Percentiles rank a stretch among this genome's conserved stretches.
phyloP scores from a whole-genome alignment of 2,329 filamentous ascomycete genomes.

The Aurifilum marmelostoma region DNA sequence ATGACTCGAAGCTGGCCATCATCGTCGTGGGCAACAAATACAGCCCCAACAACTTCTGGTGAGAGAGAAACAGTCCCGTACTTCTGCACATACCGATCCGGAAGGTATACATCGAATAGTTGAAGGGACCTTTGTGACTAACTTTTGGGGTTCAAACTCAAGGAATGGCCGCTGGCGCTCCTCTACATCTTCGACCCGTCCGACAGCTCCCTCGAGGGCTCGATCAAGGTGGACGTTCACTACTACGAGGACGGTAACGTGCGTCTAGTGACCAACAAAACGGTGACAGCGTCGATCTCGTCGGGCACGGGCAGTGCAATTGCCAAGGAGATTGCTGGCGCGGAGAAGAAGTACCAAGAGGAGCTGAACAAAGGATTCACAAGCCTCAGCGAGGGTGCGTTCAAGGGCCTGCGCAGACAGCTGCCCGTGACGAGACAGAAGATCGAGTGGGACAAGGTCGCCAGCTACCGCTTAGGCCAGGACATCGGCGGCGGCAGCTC shows the following conservation, averaged over 20 bases:
- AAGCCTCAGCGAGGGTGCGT: slow-evolving; percentile 87
- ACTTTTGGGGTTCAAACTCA: not conserved
- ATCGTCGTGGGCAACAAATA: slow-evolving; percentile 95
- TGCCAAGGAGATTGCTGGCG: slow-evolving; percentile 73
- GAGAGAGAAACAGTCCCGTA: slow-evolving; percentile 33
- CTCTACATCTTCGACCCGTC: slow-evolving; percentile 78
- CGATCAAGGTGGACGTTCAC: slow-evolving; percentile 92
- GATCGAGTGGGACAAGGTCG: slow-evolving; percentile 99
- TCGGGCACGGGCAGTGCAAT: slow-evolving; percentile 69
- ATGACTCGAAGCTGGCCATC: slow-evolving; percentile 76
- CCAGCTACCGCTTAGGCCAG: slow-evolving; percentile 84
- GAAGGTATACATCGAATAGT: no score
- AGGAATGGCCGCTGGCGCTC: slow-evolving; percentile 98
- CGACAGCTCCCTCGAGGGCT: slow-evolving; percentile 71
- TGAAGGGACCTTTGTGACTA: not conserved
- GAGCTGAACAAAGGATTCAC: slow-evolving; percentile 91
- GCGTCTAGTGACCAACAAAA: slow-evolving; percentile 85
- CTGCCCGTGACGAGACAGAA: slow-evolving; percentile 96
- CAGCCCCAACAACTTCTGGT: slow-evolving; percentile 98
- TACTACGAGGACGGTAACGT: slow-evolving; percentile 99
- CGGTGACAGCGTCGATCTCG: slow-evolving; percentile 63
- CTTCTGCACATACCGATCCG: not conserved
- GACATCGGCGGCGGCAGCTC: slow-evolving; percentile 73
- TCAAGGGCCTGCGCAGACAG: slow-evolving; percentile 90
- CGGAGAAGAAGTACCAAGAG: slow-evolving; percentile 94